Evolutionary conservation across 73 alveolate genomes (phyloP), one percentile per base, ranked within the genome.

Genomic region (Breviolum minutum): DNA sequence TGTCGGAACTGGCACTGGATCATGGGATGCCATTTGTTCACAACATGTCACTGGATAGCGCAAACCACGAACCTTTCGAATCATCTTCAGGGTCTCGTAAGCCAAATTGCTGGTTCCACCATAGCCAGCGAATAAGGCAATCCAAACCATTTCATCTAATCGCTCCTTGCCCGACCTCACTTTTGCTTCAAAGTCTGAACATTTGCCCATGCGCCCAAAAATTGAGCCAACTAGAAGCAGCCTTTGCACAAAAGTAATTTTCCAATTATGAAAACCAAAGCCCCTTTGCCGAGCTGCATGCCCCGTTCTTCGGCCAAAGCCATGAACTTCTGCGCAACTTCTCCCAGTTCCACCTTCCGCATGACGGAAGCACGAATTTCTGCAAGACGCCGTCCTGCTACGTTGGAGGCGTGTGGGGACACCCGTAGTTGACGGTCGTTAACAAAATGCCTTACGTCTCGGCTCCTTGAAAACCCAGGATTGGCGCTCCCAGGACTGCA

Each of bases 101-200:
- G 98, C 98, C 81, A 92, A 48, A 74, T 92, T 92, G 80, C 98
- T 63, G 20, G 98, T 92, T 29, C 98, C 98, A 2, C 98, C 98
- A 29, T 92, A 92, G 61, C 98, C 98, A 61, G 98, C 98, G 62
- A 92, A 92, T 63, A 92, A 81, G 22, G 98, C 98, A n/a, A 92
- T 92, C 98, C 98, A 92, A 29, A 92, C 98, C 98, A 92, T 76
- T 63, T 92, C 98, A 62, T 92, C 98, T 63, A 92, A 80, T 68
- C 98, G 98, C 81, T 92, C 89, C 98, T 74, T 73, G 60, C 98
- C 98, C 5, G 89, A 66, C 98, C 97, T 89, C 30, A n/a, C 9
- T 17, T 8, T 30, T 22, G 61, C 63, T 22, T 26, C 60, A 62
- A 27, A 22, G 19, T 14, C 48, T 84, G 94, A 22, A 22, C 54